Conservation (phyloP, 768 basidiomycete species). For the Cystofilobasidium capitatum region DNA sequence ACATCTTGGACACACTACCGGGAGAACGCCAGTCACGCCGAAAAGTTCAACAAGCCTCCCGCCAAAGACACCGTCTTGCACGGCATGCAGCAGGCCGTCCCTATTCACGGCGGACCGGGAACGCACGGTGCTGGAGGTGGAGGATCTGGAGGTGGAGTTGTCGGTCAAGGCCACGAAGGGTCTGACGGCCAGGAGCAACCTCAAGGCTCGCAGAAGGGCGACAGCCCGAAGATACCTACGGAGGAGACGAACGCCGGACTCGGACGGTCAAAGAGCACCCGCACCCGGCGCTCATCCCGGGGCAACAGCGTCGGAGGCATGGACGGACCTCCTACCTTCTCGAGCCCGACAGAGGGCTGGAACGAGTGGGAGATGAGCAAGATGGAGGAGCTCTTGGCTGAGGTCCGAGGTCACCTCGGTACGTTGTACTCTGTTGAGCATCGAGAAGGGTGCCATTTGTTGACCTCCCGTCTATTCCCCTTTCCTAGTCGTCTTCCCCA, state of each 20-base stretch:
- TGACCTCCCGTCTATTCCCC: neutral
- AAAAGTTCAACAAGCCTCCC: constrained; percentile 28
- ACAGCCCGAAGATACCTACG: too few species aligned
- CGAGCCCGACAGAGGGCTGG: constrained; percentile 55
- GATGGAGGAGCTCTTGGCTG: constrained; percentile 72
- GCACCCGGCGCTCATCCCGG: constrained; percentile 22
- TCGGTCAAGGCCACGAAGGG: constrained; percentile 34
- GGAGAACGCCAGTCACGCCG: constrained; percentile 52
- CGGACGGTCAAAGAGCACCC: constrained; percentile 7
- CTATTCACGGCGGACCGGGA: constrained; percentile 36
- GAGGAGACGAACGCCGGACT: neutral
- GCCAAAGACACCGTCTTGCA: constrained; percentile 34
- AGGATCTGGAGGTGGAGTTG: constrained; percentile 39
- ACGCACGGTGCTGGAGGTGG: constrained; percentile 42
- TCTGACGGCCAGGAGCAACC: constrained; percentile 23
- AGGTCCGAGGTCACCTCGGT: constrained; percentile 82
- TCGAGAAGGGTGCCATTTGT: neutral
- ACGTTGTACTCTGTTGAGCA: constrained; percentile 31
- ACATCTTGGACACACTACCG: constrained; percentile 94
- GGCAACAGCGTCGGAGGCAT: constrained; percentile 37
- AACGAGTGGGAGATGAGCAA: constrained; percentile 73
- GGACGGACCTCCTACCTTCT: constrained; percentile 10
- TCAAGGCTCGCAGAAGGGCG: too few species aligned
- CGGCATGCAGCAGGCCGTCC: constrained; percentile 32
- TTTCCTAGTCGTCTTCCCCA: constrained; percentile 64